A percentile compares a stretch with the other conserved stretches of the same genome.
phyloP scores from a whole-genome alignment of 2,329 filamentous ascomycete genomes.

The Talaromyces islandicus region DNA sequence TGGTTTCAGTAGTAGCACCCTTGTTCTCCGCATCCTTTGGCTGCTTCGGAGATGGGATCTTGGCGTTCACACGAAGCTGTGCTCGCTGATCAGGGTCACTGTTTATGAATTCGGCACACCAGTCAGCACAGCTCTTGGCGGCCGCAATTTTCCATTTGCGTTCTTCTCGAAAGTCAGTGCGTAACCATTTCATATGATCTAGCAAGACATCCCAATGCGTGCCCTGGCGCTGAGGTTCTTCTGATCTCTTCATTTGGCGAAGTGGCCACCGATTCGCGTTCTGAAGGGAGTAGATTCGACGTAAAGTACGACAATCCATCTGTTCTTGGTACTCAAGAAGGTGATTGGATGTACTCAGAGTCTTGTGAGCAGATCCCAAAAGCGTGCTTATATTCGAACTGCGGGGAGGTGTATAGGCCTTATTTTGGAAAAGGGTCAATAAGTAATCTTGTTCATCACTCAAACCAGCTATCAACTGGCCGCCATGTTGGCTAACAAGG shows the following conservation, averaged over 20 bases:
- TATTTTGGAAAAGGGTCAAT: slow-evolving; percentile 58
- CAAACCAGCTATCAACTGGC: slow-evolving; percentile 39
- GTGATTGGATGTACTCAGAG: slow-evolving; percentile 77
- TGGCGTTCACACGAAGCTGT: slow-evolving; percentile 59
- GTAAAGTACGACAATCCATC: slow-evolving; percentile 79
- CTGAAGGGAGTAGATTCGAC: slow-evolving; percentile 83
- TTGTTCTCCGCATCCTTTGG: slow-evolving; percentile 17
- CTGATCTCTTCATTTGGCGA: slow-evolving; percentile 76
- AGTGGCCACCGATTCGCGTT: slow-evolving; percentile 90
- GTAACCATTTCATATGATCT: slow-evolving; percentile 95
- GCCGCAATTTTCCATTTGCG: slow-evolving; percentile 85
- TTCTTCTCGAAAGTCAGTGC: slow-evolving; percentile 91
- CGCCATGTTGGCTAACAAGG: slow-evolving; percentile 39
- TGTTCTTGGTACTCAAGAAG: slow-evolving; percentile 77
- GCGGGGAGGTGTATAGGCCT: slow-evolving; percentile 50
- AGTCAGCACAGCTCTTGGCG: slow-evolving; percentile 72
- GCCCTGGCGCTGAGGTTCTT: slow-evolving; percentile 69
- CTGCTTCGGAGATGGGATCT: slow-evolving; percentile 24
- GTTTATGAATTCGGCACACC: slow-evolving; percentile 76
- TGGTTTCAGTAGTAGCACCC: slow-evolving; percentile 18
- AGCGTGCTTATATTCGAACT: slow-evolving; percentile 59
- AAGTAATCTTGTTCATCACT: slow-evolving; percentile 54
- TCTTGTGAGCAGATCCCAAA: slow-evolving; percentile 79
- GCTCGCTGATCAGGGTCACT: slow-evolving; percentile 58
- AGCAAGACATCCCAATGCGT: slow-evolving; percentile 83